Conservation (phyloP, 1,284 basidiomycete genomes). For the Agaricales sp. region DNA sequence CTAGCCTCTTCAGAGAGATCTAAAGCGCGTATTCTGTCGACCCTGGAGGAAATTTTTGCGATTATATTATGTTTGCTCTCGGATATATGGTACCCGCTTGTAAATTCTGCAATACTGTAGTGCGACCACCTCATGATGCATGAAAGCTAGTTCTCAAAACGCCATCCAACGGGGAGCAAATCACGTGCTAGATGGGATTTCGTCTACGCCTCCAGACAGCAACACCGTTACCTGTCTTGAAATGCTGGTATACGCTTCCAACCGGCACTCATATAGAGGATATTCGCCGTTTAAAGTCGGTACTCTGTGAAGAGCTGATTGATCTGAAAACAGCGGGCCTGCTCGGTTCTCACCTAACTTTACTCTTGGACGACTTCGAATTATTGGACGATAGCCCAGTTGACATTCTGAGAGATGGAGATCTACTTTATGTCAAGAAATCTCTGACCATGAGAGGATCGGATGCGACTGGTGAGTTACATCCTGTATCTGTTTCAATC, state of each 20-base stretch:
- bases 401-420: slow-evolving; percentile 27
- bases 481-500: slow-evolving; percentile 13
- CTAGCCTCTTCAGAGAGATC: neutral
- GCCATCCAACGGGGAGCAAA: no score
- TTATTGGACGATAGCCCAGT: slow-evolving; percentile 25
- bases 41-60: no score
- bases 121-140: no score
- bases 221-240: neutral
- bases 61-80: no score
- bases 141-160: no score
- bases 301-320: neutral
- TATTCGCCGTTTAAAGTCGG: neutral
- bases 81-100: no score
- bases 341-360: slow-evolving; percentile 12
- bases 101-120: no score
- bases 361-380: slow-evolving; percentile 30
- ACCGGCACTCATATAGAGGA: neutral
- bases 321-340: neutral
- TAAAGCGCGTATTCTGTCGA: no score
- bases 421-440: slow-evolving; percentile 23
- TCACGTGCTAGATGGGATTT: neutral
- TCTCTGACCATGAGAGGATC: slow-evolving; percentile 3
- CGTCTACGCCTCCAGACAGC: neutral
- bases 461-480: slow-evolving; percentile 9
- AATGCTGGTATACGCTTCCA: slow-evolving; percentile 1